Conservation (phyloP, 1,284 basidiomycete genomes). For the Heliocybe sulcata region DNA sequence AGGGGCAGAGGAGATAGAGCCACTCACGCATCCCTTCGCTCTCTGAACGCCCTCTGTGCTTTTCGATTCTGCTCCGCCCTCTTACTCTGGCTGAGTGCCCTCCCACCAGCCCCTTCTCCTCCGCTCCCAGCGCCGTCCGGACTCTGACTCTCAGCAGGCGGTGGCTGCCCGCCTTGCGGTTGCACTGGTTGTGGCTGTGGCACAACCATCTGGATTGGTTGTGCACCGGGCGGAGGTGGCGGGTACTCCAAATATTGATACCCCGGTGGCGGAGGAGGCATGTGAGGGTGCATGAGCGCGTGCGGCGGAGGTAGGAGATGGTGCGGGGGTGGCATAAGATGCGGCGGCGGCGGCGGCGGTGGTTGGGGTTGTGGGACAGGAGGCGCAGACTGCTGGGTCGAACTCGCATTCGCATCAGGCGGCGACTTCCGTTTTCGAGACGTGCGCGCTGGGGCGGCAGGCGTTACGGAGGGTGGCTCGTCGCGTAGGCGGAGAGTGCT, state of each 20-base stretch:
- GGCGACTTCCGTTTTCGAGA: conserved; percentile 32
- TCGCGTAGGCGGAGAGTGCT: neutral
- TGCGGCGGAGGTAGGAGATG: conserved; percentile 15
- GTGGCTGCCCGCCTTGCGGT: conserved; percentile 21
- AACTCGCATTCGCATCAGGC: conserved; percentile 14
- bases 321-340: conserved; percentile 36
- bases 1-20: conserved; percentile 6
- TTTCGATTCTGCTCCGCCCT: conserved; percentile 84
- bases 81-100: conserved; percentile 67
- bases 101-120: conserved; percentile 24
- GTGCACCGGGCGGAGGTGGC: conserved; percentile 18
- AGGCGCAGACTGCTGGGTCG: neutral
- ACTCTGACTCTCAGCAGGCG: conserved; percentile 19
- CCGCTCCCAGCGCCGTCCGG: conserved; percentile 13
- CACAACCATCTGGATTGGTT: conserved; percentile 12
- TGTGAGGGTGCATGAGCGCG: conserved; percentile 18
- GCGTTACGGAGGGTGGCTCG: neutral
- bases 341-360: conserved; percentile 15
- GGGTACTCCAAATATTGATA: conserved; percentile 27
- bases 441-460: conserved; percentile 15
- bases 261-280: conserved; percentile 48
- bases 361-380: conserved; percentile 7
- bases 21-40: conserved; percentile 78
- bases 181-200: conserved; percentile 21
- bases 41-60: conserved; percentile 78